phyloP scores from a whole-genome alignment of 495 filamentous ascomycete genomes.

The Penicillium taxi region DNA sequence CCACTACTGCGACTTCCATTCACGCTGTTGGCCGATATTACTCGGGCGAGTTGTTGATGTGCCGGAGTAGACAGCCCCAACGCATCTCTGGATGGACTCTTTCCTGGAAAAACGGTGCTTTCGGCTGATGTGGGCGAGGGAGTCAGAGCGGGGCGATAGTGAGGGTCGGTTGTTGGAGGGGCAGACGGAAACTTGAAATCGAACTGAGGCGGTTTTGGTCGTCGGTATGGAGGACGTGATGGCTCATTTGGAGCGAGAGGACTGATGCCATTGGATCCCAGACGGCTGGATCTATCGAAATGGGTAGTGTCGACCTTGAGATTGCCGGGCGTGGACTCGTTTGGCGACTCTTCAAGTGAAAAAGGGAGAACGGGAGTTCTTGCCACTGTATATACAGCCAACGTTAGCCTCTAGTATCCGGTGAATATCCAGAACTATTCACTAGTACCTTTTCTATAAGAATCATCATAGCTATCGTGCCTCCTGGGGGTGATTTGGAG shows the following conservation, averaged over 20 bases:
- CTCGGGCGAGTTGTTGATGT: conserved; percentile 55
- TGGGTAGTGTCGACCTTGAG: conserved; percentile 28
- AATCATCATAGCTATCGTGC: conserved; percentile 37
- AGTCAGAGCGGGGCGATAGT: conserved; percentile 29
- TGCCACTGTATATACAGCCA: conserved; percentile 8
- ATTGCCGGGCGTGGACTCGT: conserved; percentile 15
- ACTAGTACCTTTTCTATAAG: conserved; percentile 34
- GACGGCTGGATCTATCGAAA: conserved; percentile 16
- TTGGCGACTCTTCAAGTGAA: conserved; percentile 24
- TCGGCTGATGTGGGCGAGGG: conserved; percentile 22
- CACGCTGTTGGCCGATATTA: conserved; percentile 64
- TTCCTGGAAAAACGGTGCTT: conserved; percentile 11
- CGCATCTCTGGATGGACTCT: conserved; percentile 7
- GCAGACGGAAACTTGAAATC: conserved; percentile 63
- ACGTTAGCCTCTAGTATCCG: conserved; percentile 3
- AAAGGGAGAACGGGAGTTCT: conserved; percentile 22
- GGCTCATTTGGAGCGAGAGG: conserved; percentile 21
- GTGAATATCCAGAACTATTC: not conserved
- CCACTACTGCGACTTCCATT: conserved; percentile 72
- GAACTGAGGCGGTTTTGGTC: conserved; percentile 39
- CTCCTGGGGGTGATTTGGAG: conserved; percentile 65
- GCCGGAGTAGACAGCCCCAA: conserved; percentile 28
- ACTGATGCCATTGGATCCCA: conserved; percentile 21
- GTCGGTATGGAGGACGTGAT: conserved; percentile 25
- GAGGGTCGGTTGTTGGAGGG: conserved; percentile 26